Evolutionary conservation across 2,329 filamentous ascomycete genomes (phyloP), one percentile per base, ranked within the genome.

Genomic region (Sordariomycetes sp.): DNA sequence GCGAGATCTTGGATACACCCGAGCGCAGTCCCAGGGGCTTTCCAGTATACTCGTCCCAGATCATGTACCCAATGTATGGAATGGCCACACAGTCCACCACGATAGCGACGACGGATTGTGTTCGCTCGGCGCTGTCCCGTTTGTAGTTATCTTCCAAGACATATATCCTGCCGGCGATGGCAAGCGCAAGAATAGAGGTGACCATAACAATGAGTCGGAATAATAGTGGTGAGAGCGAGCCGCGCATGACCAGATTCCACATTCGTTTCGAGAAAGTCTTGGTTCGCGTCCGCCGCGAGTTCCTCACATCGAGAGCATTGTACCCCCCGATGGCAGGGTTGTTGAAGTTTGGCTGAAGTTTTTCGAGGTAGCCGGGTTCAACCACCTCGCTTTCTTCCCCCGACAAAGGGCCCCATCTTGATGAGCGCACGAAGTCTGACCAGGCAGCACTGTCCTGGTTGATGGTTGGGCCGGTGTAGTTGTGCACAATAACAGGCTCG

Each of bases 41-140:
- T 20, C 86, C 86, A 5, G 86, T 92, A 60, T 95, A 96, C 61
- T 98, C 92, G 53, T 98, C 92, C 63, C 81, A 94, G 17, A 88
- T 93, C 63, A 96, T 92, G 61, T 94, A 96, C 32, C 84, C 64
- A 36, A 93, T 82, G 59, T 96, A 98, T 3, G 90, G 77, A 38
- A 96, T 72, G 4, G 92, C 90, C 11, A 96, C 72, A 6, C 82
- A 78, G 57, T 96, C 90, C 25, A 98, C 84, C 23, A 86, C 75
- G 35, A 96, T 81, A 20, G 90, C 90, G 63, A 96, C 87, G 39
- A 87, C 74, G 7, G 86, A 83, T 33, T 92, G 93, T 25, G 82
- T 76, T 20, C 74, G 77, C 53, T 86, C 79, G 3, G 66, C 59
- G 20, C 51, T 54, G 17, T 18, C 18, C 8, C 46, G 62, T 55